A percentile compares a stretch with the other conserved stretches of the same genome.
These are phyloP conservation scores for Mycosphaerella arachidis DNA, from an alignment of 2,329 filamentous ascomycete genomes.

Conservation along the genomic window DNA sequence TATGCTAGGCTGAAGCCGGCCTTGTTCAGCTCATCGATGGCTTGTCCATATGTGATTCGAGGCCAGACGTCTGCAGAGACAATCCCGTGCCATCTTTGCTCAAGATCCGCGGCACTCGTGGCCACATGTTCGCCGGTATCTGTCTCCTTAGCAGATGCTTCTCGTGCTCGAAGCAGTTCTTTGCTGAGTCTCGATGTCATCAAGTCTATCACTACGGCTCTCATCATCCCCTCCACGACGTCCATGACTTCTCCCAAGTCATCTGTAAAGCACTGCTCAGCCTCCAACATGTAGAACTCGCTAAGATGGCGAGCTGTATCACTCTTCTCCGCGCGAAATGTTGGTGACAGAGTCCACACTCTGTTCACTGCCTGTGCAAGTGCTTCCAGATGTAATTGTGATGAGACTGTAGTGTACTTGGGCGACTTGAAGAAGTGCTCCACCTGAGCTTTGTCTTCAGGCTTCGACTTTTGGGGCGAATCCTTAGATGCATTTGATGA, in stretches of 20 bases:
- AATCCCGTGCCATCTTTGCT: slow-evolving; percentile 69
- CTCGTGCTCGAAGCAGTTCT: slow-evolving; percentile 48
- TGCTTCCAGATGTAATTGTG: slow-evolving; percentile 90
- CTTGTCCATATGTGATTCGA: slow-evolving; percentile 75
- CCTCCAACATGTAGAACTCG: slow-evolving; percentile 99
- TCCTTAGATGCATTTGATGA: slow-evolving; percentile 25
- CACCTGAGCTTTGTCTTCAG: slow-evolving; percentile 29
- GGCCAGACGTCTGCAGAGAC: slow-evolving; percentile 66
- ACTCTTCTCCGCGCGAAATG: slow-evolving; percentile 88
- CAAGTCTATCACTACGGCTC: slow-evolving; percentile 50
- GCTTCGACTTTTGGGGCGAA: slow-evolving; percentile 40
- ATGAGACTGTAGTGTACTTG: slow-evolving; percentile 96
- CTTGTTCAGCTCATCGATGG: slow-evolving; percentile 63
- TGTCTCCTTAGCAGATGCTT: slow-evolving; percentile 35
- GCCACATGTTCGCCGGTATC: slow-evolving; percentile 21
- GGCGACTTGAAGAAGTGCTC: slow-evolving; percentile 70
- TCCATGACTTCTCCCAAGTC: slow-evolving; percentile 68
- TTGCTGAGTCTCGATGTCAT: slow-evolving; percentile 48
- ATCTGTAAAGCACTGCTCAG: slow-evolving; percentile 75
- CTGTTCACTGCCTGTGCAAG: slow-evolving; percentile 81
- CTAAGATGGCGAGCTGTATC: slow-evolving; percentile 91
- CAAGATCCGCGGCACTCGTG: slow-evolving; percentile 51
- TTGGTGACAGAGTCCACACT: slow-evolving; percentile 91
- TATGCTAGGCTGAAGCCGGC: slow-evolving; percentile 49
- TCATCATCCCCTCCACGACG: slow-evolving; percentile 74